These are phyloP conservation scores for Schizosaccharomyces lindneri DNA, from an alignment of 805 yeast species.

Conservation along the genomic window DNA sequence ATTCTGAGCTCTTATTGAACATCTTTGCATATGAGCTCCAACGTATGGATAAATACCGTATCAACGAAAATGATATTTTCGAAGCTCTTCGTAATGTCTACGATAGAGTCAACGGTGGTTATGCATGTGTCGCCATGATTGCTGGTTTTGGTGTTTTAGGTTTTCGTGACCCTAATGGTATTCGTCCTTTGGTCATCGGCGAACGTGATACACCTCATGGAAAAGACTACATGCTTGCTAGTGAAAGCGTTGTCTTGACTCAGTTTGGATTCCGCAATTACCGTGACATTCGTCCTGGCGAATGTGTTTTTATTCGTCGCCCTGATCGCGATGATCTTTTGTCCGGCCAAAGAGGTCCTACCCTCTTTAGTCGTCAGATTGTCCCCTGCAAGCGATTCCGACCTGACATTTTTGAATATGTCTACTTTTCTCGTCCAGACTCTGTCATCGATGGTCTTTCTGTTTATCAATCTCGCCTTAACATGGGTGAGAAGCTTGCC, in stretches of 20 bases:
- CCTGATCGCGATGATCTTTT: conserved; percentile 40
- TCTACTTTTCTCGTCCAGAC: conserved; percentile 94
- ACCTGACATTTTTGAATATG: conserved; percentile 92
- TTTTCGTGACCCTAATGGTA: conserved; percentile 91
- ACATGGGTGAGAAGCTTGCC: conserved; percentile 83
- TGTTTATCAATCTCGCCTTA: conserved; percentile 74
- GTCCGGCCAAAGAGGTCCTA: not conserved
- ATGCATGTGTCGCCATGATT: conserved; percentile 79
- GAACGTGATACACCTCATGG: conserved; percentile 53
- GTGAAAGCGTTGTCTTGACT: conserved; percentile 80
- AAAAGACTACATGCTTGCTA: conserved; percentile 77
- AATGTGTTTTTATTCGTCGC: conserved; percentile 83
- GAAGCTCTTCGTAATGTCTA: conserved; percentile 65
- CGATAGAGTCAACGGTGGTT: conserved; percentile 75
- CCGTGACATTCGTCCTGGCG: conserved; percentile 79
- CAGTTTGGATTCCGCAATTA: conserved; percentile 67
- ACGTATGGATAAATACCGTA: conserved; percentile 76
- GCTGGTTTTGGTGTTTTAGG: conserved; percentile 87
- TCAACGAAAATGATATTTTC: conserved; percentile 71
- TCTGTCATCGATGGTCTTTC: conserved; percentile 90
- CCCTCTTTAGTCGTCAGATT: conserved; percentile 38
- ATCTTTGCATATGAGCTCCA: conserved; percentile 81
- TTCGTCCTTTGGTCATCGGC: conserved; percentile 74
- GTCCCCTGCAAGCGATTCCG: conserved; percentile 55
- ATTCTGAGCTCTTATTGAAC: conserved; percentile 72